These are phyloP conservation scores for Coniophora puteana DNA, from an alignment of 1,284 basidiomycete genomes.

Conservation along the genomic window DNA sequence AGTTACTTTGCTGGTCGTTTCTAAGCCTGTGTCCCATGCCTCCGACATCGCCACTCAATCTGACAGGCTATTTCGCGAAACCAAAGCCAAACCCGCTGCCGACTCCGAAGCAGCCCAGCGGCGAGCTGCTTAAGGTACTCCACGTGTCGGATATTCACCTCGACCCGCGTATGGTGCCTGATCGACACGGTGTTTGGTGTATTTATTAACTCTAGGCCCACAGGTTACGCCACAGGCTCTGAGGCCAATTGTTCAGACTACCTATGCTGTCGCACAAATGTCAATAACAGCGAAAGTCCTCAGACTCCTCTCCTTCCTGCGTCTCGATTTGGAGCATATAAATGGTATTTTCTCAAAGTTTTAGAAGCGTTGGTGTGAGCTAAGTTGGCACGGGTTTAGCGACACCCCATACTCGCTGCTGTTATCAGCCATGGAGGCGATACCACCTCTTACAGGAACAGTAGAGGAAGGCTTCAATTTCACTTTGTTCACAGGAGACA, in stretches of 20 bases:
- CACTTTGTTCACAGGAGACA: conserved; percentile 73
- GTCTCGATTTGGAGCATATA: conserved; percentile 62
- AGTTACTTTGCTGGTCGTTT: conserved; percentile 57
- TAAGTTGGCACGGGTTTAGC: conserved; percentile 33
- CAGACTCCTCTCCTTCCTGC: conserved; percentile 52
- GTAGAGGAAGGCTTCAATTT: conserved; percentile 58
- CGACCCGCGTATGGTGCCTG: conserved; percentile 52
- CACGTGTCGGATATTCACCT: conserved; percentile 80
- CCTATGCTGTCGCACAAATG: conserved; percentile 67
- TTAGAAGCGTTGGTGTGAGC: too few relatives aligned
- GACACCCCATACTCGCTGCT: conserved; percentile 69
- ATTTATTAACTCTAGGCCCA: conserved; percentile 4
- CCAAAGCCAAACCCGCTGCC: conserved; percentile 69
- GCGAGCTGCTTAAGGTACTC: conserved; percentile 66
- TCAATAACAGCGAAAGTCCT: conserved; percentile 48
- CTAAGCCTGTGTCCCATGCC: conserved; percentile 48
- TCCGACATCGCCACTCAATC: conserved; percentile 46
- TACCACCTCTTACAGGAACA: conserved; percentile 66
- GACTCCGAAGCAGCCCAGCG: conserved; percentile 49
- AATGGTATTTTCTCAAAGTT: background rate
- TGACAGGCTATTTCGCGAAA: conserved; percentile 56
- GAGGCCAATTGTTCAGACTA: conserved; percentile 75
- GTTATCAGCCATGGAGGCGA: conserved; percentile 60
- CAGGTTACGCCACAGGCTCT: conserved; percentile 67
- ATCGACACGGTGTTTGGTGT: background rate